A percentile compares a stretch with the other conserved stretches of the same genome.
phyloP scores from a whole-genome alignment of 768 basidiomycete species.

The Boletus sp. region DNA sequence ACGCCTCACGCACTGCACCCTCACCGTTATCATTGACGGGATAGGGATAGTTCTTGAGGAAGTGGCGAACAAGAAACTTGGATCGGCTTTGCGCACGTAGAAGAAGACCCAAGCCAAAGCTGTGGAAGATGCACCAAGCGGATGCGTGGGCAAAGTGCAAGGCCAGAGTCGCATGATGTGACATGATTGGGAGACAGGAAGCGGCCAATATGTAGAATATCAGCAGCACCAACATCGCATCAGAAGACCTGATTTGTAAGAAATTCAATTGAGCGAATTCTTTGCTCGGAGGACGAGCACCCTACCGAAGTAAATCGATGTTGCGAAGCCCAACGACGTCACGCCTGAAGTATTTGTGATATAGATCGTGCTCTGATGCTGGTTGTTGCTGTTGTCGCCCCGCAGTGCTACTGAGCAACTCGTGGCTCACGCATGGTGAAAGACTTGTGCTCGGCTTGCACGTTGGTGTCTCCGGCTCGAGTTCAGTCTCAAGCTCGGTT shows the following conservation, averaged over 20 bases:
- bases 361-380: constrained; percentile 82
- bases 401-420: not conserved
- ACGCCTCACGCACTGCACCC: constrained; percentile 89
- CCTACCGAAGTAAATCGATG: constrained; percentile 82
- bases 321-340: constrained; percentile 81
- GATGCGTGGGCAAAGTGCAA: constrained; percentile 84
- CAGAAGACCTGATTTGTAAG: constrained; percentile 61
- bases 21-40: constrained; percentile 62
- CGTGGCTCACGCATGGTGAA: constrained; percentile 1
- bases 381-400: constrained; percentile 7
- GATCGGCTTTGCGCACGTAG: constrained; percentile 80
- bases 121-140: constrained; percentile 84
- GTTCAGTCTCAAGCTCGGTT: constrained; percentile 64
- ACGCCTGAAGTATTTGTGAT: constrained; percentile 86
- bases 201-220: constrained; percentile 64
- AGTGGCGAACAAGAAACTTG: constrained; percentile 93
- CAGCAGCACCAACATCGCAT: constrained; percentile 76
- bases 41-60: constrained; percentile 93
- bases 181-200: constrained; percentile 58
- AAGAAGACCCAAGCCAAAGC: constrained; percentile 80
- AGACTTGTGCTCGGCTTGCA: constrained; percentile 2
- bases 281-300: constrained; percentile 3
- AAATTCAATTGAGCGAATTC: constrained; percentile 23
- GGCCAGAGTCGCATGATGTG: constrained; percentile 47
- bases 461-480: constrained; percentile 43